Percentiles rank a stretch among this genome's conserved stretches.
These are phyloP conservation scores for Cochlearia excelsa DNA, from an alignment of 345 rosid species.

Conservation along the genomic window DNA sequence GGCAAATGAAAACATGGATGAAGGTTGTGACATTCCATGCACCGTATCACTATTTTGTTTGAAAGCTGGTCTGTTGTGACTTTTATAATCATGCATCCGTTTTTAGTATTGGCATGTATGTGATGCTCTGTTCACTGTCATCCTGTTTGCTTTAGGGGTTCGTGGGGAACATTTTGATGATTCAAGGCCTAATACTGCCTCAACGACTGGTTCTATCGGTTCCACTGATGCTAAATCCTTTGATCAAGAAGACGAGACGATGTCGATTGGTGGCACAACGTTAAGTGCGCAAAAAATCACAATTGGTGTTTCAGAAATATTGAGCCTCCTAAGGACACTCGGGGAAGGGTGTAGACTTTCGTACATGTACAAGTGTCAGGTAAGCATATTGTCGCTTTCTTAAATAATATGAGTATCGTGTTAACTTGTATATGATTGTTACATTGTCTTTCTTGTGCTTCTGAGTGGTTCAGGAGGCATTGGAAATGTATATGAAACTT, in stretches of 20 bases:
- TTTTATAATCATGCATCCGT: background rate
- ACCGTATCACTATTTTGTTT: background rate
- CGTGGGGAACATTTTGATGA: slow-evolving; percentile 74
- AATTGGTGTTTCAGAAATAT: slow-evolving; percentile 68
- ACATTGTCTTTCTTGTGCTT: slow-evolving; percentile 31
- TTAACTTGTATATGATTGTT: slow-evolving; percentile 9
- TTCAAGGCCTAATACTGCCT: slow-evolving; percentile 54
- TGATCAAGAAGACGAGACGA: slow-evolving; percentile 60
- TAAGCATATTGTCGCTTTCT: slow-evolving; percentile 34
- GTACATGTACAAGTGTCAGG: slow-evolving; percentile 85
- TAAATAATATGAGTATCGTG: slow-evolving; percentile 7
- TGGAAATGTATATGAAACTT: slow-evolving; percentile 67
- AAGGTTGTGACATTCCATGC: slow-evolving; percentile 51
- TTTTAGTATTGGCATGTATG: slow-evolving; percentile 10
- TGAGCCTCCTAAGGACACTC: slow-evolving; percentile 67
- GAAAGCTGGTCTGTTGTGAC: slow-evolving; percentile 11
- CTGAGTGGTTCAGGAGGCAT: slow-evolving; percentile 68
- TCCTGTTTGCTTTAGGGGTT: slow-evolving; percentile 50
- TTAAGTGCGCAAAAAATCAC: slow-evolving; percentile 50
- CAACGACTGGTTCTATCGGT: slow-evolving; percentile 49
- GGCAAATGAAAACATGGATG: slow-evolving; percentile 85
- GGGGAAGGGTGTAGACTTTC: slow-evolving; percentile 96
- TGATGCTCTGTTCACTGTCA: slow-evolving; percentile 21
- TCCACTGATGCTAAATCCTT: slow-evolving; percentile 51
- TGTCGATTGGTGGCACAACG: slow-evolving; percentile 45